phyloP scores from a whole-genome alignment of 1,284 basidiomycete genomes.

The Naganishia cerealis region DNA sequence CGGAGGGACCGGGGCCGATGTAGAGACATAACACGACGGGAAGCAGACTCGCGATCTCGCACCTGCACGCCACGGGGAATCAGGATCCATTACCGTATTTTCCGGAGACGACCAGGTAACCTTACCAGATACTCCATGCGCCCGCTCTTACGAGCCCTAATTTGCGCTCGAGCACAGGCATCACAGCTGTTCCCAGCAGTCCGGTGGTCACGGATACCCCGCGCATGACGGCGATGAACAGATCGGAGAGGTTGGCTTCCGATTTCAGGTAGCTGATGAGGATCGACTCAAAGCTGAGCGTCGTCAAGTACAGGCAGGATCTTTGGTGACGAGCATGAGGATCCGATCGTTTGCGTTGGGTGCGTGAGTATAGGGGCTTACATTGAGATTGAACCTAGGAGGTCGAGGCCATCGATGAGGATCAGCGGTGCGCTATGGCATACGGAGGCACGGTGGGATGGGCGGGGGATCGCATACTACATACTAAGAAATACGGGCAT shows the following conservation, averaged over 20 bases:
- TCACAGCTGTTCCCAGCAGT: conserved; percentile 54
- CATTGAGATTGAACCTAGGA: conserved; percentile 45
- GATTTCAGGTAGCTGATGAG: conserved; percentile 46
- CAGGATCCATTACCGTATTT: neutral
- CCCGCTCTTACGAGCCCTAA: conserved; percentile 57
- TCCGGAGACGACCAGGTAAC: neutral
- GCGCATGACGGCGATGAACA: conserved; percentile 56
- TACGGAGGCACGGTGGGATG: neutral
- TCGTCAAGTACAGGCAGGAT: conserved; percentile 57
- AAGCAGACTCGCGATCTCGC: conserved; percentile 49
- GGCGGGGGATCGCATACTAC: conserved; percentile 30
- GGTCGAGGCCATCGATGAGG: neutral
- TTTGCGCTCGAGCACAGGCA: conserved; percentile 54
- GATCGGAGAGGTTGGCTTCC: conserved; percentile 41
- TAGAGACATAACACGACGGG: conserved; percentile 42
- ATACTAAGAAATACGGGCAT: conserved; percentile 55
- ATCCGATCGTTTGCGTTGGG: conserved; percentile 32
- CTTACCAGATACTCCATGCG: conserved; percentile 55
- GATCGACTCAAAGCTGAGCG: conserved; percentile 54
- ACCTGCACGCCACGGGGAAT: conserved; percentile 35
- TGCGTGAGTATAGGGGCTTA: conserved; percentile 2
- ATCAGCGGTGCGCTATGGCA: neutral
- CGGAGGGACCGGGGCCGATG: conserved; percentile 27
- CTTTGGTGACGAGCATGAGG: conserved; percentile 38
- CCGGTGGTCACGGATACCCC: conserved; percentile 56